Conservation (phyloP, 2,329 filamentous ascomycete genomes). For the Aspergillus latus region DNA sequence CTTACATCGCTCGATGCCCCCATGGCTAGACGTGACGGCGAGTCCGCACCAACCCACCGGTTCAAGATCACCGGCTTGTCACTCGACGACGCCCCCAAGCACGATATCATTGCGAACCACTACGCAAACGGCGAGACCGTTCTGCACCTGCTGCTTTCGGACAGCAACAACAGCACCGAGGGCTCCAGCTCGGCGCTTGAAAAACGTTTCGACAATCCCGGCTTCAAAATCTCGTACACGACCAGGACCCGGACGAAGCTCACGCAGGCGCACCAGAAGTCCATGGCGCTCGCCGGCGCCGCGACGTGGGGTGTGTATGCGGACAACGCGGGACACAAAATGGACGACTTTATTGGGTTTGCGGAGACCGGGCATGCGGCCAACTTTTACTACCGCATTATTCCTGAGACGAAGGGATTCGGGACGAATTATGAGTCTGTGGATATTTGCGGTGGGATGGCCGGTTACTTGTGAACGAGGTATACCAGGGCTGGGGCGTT, state of each 20-base stretch:
- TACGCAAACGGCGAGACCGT: not conserved
- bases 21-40: not conserved
- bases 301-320: not conserved
- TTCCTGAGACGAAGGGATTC: conserved; percentile 9
- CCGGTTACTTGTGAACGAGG: not conserved
- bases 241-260: conserved; percentile 1
- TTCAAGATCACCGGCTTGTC: not conserved
- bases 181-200: not conserved
- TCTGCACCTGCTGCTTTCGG: not conserved
- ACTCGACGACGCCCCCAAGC: not conserved
- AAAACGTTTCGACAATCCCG: conserved; percentile 6
- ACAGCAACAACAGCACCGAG: not conserved
- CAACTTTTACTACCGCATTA: conserved; percentile 13
- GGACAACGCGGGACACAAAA: conserved; percentile 1
- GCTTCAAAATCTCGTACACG: conserved; percentile 11
- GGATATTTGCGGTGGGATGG: conserved; percentile 10
- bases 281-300: not conserved
- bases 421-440: conserved; percentile 12
- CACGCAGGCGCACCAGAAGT: conserved; percentile 3
- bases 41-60: not conserved
- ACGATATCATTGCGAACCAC: not conserved
- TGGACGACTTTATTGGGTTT: conserved; percentile 5
- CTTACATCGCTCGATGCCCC: not conserved
- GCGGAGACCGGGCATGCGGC: conserved; percentile 1
- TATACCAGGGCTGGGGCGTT: not conserved